Evolutionary conservation across 768 basidiomycete genomes (phyloP).

Genomic region (Tulasnella sp.): DNA sequence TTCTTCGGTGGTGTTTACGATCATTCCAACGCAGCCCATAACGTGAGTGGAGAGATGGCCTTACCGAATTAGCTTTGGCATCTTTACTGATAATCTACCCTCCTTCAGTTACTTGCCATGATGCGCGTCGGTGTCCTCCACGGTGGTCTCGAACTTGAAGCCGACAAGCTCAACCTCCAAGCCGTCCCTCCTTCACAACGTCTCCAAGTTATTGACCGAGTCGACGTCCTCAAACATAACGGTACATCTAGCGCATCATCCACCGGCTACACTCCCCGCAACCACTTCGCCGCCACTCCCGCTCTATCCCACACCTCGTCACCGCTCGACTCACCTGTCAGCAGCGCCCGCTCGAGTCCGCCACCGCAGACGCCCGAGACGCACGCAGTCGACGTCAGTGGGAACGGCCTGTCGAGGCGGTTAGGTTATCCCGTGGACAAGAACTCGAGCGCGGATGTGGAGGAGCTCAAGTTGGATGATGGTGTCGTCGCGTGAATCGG

Average conservation of each 20-base stretch:
- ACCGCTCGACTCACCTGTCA: conserved; percentile 13
- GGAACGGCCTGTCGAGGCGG: neutral
- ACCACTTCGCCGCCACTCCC: conserved; percentile 14
- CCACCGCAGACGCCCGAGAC: conserved; percentile 12
- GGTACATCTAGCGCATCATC: neutral
- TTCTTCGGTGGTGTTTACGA: conserved; percentile 91
- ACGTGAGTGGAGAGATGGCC: no score
- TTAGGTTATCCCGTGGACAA: neutral
- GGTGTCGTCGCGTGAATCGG: neutral
- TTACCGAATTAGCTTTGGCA: no score
- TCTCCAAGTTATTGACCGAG: conserved; percentile 44
- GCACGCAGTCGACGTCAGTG: neutral
- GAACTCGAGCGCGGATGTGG: conserved; percentile 2
- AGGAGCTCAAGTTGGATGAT: conserved; percentile 9
- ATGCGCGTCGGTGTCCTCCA: conserved; percentile 49
- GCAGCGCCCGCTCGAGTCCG: conserved; percentile 2
- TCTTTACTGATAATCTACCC: neutral
- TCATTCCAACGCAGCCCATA: conserved; percentile 82
- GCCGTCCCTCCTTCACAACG: conserved; percentile 62
- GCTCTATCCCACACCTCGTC: conserved; percentile 1
- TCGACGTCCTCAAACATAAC: conserved; percentile 8
- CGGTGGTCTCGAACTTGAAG: conserved; percentile 43
- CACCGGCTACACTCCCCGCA: neutral
- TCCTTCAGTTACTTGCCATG: conserved; percentile 41
- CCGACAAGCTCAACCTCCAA: conserved; percentile 41